Conservation (phyloP, 768 basidiomycete genomes). For the Tricholoma hemisulphureum region DNA sequence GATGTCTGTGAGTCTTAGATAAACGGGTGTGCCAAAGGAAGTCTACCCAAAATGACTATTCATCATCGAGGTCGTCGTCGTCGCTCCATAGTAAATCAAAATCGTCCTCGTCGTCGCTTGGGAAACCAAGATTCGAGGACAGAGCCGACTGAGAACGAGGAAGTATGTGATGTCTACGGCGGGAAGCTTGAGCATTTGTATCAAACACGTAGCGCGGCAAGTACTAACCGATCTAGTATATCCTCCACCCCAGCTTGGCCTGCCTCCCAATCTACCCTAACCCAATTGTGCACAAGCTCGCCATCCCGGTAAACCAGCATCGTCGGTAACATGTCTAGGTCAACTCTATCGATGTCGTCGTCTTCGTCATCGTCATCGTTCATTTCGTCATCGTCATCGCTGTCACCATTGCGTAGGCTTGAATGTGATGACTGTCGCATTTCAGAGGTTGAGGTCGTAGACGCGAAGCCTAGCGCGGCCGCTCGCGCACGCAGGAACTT, state of each 20-base stretch:
- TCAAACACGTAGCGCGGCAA: neutral
- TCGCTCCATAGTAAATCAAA: constrained; percentile 56
- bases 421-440: constrained; percentile 12
- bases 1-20: neutral
- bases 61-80: constrained; percentile 36
- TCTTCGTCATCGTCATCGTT: constrained; percentile 34
- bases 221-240: constrained; percentile 56
- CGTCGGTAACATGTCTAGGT: constrained; percentile 78
- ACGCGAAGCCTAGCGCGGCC: constrained; percentile 69
- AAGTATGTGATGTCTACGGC: constrained; percentile 40
- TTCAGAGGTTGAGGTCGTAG: constrained; percentile 15
- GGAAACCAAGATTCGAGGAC: constrained; percentile 46
- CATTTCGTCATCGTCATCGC: constrained; percentile 28
- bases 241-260: constrained; percentile 67
- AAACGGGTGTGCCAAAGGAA: neutral
- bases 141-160: constrained; percentile 29
- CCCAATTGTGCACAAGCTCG: constrained; percentile 86
- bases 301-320: constrained; percentile 77
- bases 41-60: neutral
- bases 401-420: constrained; percentile 29
- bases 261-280: constrained; percentile 85
- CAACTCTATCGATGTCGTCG: constrained; percentile 53
- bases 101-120: constrained; percentile 51
- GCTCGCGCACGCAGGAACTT: constrained; percentile 87
- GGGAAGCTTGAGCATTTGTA: constrained; percentile 1